phyloP scores from a whole-genome alignment of 331 rosid species.

The Prunus yedoensis region DNA sequence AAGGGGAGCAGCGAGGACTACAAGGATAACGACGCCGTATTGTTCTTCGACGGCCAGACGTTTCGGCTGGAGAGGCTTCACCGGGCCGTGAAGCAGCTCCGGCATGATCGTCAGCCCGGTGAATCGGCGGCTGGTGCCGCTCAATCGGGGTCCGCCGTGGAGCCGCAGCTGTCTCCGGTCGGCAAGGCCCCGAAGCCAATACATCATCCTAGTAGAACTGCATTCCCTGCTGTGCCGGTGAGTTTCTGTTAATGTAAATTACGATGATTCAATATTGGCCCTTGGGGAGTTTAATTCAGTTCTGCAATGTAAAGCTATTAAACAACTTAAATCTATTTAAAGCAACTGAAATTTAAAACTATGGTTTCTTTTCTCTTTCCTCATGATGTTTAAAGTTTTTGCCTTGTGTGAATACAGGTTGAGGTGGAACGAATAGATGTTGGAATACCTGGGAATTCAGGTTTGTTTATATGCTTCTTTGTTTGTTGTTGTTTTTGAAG shows the following conservation, averaged over 20 bases:
- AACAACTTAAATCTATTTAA: background rate
- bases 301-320: background rate
- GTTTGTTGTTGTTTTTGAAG: background rate
- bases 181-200: conserved; percentile 49
- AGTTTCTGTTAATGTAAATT: conserved; percentile 13
- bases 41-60: conserved; percentile 79
- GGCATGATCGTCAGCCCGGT: conserved; percentile 83
- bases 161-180: conserved; percentile 71
- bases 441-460: conserved; percentile 64
- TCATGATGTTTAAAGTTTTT: conserved; percentile 4
- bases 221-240: conserved; percentile 62
- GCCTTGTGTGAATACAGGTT: conserved; percentile 46
- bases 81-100: conserved; percentile 77
- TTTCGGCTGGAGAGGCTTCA: conserved; percentile 78
- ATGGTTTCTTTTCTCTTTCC: background rate
- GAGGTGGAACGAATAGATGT: conserved; percentile 89
- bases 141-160: conserved; percentile 43
- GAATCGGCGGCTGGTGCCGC: conserved; percentile 60
- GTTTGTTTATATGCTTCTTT: conserved; percentile 19
- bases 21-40: conserved; percentile 79
- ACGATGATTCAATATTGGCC: background rate
- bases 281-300: background rate
- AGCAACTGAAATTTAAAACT: background rate
- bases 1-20: conserved; percentile 87
- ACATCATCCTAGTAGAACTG: conserved; percentile 31